Conservation (phyloP, 1,284 basidiomycete species). For the Sporisorium graminicola region DNA sequence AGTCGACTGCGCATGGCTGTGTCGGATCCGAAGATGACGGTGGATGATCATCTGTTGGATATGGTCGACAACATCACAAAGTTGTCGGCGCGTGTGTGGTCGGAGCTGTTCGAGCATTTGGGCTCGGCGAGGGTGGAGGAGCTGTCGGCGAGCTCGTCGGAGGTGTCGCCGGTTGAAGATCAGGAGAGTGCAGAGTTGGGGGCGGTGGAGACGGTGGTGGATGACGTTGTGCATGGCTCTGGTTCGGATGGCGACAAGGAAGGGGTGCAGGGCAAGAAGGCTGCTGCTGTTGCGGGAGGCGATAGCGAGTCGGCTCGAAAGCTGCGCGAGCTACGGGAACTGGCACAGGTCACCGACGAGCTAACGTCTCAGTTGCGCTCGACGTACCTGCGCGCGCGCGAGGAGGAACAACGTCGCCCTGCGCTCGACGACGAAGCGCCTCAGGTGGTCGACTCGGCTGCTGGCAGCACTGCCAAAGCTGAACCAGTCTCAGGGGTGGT, state of each 20-base stretch:
- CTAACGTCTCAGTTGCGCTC: conserved; percentile 46
- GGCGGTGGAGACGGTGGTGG: background rate
- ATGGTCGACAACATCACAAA: conserved; percentile 61
- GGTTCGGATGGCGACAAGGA: conserved; percentile 18
- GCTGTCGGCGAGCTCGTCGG: conserved; percentile 1
- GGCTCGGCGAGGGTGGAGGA: conserved; percentile 27
- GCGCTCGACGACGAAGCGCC: conserved; percentile 13
- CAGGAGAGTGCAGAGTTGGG: background rate
- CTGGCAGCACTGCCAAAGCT: background rate
- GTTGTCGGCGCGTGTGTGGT: conserved; percentile 57
- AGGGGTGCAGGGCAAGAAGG: background rate
- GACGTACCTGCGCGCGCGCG: conserved; percentile 39
- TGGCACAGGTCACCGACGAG: conserved; percentile 39
- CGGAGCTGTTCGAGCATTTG: conserved; percentile 55
- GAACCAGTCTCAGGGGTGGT: background rate
- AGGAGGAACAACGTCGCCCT: conserved; percentile 34
- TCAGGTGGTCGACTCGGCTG: background rate
- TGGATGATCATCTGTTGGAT: conserved; percentile 57
- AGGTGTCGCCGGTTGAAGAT: conserved; percentile 6
- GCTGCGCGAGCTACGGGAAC: conserved; percentile 31
- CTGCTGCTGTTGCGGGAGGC: background rate
- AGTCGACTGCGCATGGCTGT: conserved; percentile 27
- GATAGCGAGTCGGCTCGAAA: conserved; percentile 2
- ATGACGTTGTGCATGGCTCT: background rate
- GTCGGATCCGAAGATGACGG: conserved; percentile 25